Evolutionary conservation across 202 grass and related monocot species (phyloP).

Genomic region (Panicum virgatum): DNA sequence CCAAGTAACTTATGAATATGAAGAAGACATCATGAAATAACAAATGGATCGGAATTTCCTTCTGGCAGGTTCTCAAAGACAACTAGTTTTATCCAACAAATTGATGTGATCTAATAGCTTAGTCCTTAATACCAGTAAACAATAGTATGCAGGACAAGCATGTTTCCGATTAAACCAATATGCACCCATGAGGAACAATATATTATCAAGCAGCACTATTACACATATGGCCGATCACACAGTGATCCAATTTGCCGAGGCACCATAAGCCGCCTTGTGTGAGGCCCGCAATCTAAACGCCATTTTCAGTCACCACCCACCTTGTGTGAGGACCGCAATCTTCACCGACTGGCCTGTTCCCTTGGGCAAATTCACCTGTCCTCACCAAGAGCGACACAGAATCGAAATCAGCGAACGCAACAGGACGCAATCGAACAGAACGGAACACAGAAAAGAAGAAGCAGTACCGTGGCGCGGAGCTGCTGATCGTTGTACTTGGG

Average conservation of each 20-base stretch:
- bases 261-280: no score
- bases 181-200: not conserved
- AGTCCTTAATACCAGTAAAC: not conserved
- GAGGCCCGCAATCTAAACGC: not conserved
- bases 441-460: not conserved
- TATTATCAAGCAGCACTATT: no score
- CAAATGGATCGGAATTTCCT: not conserved
- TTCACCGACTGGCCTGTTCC: slow-evolving; percentile 87
- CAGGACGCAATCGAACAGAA: not conserved
- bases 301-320: slow-evolving; percentile 27
- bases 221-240: not conserved
- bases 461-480: slow-evolving; percentile 79
- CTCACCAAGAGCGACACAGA: slow-evolving; percentile 9
- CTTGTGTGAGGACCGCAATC: slow-evolving; percentile 95
- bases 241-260: not conserved
- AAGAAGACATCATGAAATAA: slow-evolving; percentile 18
- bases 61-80: not conserved
- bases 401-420: slow-evolving; percentile 19
- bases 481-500: slow-evolving; percentile 99
- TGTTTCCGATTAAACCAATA: not conserved
- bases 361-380: slow-evolving; percentile 97
- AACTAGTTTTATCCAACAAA: no score
- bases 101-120: not conserved
- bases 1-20: not conserved
- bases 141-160: not conserved